Base-by-base conservation (phyloP, 2,329 filamentous ascomycete species). In the Westerdykella sp. region DNA sequence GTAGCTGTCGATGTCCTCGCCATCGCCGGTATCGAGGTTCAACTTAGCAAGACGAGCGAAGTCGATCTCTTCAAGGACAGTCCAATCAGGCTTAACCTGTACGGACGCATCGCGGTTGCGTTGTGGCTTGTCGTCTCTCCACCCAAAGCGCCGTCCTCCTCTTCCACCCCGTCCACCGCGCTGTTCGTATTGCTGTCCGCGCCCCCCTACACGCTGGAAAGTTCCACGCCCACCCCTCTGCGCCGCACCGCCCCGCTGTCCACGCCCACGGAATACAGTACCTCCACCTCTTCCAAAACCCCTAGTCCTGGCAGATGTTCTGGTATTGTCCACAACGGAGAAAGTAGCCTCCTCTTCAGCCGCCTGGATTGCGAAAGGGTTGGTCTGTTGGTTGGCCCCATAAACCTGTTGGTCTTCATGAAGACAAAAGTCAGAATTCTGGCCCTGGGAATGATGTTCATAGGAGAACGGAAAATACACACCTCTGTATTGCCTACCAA, bases 91-190 rank as follows among this genome's bases (percentile, higher is more conserved):
- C 73, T 94, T 94, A 71, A 97, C 89, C 73, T 91, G 91, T 65
- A 98, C 87, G 30, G 89, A 95, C 10, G 91, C 86, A 73, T 98
- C 93, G 48, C 93, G 87, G 72, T 95, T 96, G 62, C 93, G 84
- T 69, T 91, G 81, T 48, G 93, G 93, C 82, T 97, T 97, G 75
- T 98, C 93, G 67, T 98, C 93, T 73, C 93, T 95, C 91, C 93
- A 97, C 66, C 93, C 93, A 63, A 96, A 96, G 57, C 93, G 83
- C 55, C 93, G 84, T 40, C 87, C 86, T 48, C 87, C 83, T 53
- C 85, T 75, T 37, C 82, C 81, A 59, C 83, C 82, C 42, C 83
- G 77, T 41, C 78, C 84, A 47, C 78, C 76, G 49, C 83, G 77
- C 63, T 80, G 80, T 60, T 93, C 85, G 63, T 89, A 67, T 53